Percentiles rank a stretch among this genome's conserved stretches.
Conservation (phyloP, 1,284 basidiomycete species). For the Mycosarcoma maydis region DNA sequence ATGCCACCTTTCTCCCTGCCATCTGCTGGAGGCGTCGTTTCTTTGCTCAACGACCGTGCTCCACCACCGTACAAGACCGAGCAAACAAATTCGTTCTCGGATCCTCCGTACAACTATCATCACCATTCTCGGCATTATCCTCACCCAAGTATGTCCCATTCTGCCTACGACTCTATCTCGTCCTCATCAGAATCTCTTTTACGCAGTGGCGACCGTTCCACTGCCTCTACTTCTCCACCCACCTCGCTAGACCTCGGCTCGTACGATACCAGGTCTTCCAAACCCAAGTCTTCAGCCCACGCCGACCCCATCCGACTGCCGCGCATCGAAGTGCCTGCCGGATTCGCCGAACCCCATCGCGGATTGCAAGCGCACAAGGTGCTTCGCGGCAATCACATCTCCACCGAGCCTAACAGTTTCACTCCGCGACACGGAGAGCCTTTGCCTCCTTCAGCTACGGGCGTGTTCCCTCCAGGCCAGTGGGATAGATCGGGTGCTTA, state of each 20-base stretch:
- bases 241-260: constrained; percentile 37
- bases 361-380: constrained; percentile 45
- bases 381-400: constrained; percentile 39
- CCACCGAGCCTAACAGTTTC: constrained; percentile 25
- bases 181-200: constrained; percentile 47
- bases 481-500: constrained; percentile 41
- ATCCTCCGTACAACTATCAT: constrained; percentile 15
- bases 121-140: constrained; percentile 16
- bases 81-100: constrained; percentile 20
- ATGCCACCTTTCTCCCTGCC: constrained; percentile 46
- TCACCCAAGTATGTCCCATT: constrained; percentile 29
- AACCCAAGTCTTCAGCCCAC: constrained; percentile 6
- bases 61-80: constrained; percentile 34
- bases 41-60: constrained; percentile 53
- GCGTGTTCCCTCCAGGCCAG: constrained; percentile 38
- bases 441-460: constrained; percentile 38
- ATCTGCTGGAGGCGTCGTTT: constrained; percentile 53
- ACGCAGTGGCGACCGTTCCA: constrained; percentile 48
- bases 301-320: constrained; percentile 29
- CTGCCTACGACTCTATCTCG: constrained; percentile 36
- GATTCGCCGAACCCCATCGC: constrained; percentile 18
- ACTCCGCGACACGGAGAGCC: constrained; percentile 26
- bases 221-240: constrained; percentile 43
- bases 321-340: constrained; percentile 37
- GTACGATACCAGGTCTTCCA: constrained; percentile 25